Percentiles rank a stretch among this genome's conserved stretches.
Conservation (phyloP, 2,329 filamentous ascomycete species). For the Daldinia sp. region DNA sequence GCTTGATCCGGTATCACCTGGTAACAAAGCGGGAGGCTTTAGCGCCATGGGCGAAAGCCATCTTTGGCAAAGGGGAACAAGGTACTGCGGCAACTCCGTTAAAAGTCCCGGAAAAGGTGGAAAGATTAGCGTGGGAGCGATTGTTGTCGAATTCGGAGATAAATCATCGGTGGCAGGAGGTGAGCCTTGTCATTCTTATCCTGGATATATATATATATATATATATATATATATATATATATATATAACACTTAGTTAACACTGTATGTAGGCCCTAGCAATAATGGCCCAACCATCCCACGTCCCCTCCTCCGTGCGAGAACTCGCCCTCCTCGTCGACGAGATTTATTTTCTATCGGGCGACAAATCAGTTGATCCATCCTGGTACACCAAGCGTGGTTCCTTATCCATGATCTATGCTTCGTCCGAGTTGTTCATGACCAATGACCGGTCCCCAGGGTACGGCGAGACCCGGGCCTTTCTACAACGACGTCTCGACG, state of each 20-base stretch:
- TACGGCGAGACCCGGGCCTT: constrained; percentile 83
- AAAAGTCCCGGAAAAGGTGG: constrained; percentile 70
- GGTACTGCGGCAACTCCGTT: constrained; percentile 46
- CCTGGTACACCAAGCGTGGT: constrained; percentile 80
- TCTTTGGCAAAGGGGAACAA: constrained; percentile 49
- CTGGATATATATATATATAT: too few relatives aligned
- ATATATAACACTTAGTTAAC: too few relatives aligned
- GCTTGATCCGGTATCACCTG: constrained; percentile 81
- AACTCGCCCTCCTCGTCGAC: constrained; percentile 84
- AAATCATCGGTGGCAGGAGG: constrained; percentile 85
- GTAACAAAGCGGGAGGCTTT: constrained; percentile 71
- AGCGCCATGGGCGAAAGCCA: constrained; percentile 49
- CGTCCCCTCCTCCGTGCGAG: constrained; percentile 76
- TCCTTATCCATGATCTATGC: constrained; percentile 69
- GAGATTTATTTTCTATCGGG: constrained; percentile 91
- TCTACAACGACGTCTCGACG: constrained; percentile 76
- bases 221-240: too few relatives aligned
- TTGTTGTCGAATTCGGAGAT: constrained; percentile 77
- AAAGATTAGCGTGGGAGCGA: constrained; percentile 76
- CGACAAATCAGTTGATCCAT: constrained; percentile 80
- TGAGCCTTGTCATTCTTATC: constrained; percentile 58
- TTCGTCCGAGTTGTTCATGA: constrained; percentile 91
- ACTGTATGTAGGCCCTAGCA: constrained; percentile 81
- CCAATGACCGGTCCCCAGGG: constrained; percentile 78
- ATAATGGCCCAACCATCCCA: constrained; percentile 88